Evolutionary conservation across 2,329 filamentous ascomycete species (phyloP).

Genomic region (Leptographium radiaticola): DNA sequence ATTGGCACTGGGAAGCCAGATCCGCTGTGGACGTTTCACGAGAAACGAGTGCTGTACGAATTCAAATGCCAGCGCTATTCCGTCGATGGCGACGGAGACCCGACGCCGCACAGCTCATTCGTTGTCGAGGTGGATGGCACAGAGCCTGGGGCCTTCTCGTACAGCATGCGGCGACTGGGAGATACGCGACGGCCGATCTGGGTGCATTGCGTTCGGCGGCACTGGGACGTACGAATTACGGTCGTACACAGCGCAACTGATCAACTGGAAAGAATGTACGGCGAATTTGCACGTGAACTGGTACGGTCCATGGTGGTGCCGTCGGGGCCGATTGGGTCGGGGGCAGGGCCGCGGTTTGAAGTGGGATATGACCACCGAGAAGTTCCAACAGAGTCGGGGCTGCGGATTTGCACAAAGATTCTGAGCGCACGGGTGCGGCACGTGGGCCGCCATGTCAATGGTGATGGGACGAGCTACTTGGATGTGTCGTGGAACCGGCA

Average conservation of each 20-base stretch:
- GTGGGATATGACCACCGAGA: constrained; percentile 6
- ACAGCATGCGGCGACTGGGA: constrained; percentile 12
- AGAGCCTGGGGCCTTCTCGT: constrained; percentile 8
- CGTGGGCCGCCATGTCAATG: constrained; percentile 8
- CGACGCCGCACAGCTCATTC: constrained; percentile 4
- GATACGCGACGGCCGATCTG: constrained; percentile 11
- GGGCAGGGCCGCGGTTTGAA: constrained; percentile 5
- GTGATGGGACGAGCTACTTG: constrained; percentile 11
- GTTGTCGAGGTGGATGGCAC: constrained; percentile 14
- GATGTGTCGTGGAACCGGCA: constrained; percentile 12
- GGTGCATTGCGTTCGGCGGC: constrained; percentile 18
- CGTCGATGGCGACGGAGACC: not conserved
- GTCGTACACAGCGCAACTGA: constrained; percentile 11
- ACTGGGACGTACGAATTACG: constrained; percentile 19
- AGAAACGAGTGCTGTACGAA: constrained; percentile 13
- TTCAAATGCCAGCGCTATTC: constrained; percentile 11
- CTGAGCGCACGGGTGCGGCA: constrained; percentile 9
- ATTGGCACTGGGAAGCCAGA: not conserved
- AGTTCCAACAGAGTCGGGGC: not conserved
- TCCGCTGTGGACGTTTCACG: constrained; percentile 6
- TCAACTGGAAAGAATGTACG: constrained; percentile 11
- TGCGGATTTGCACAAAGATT: constrained; percentile 4
- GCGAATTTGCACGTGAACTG: constrained; percentile 14
- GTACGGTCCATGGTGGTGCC: constrained; percentile 13
- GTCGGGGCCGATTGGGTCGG: constrained; percentile 7